Evolutionary conservation across 352 stramenopile species (phyloP), one percentile per base, ranked within the genome.

Genomic region (Thalassiosira mediterranea): DNA sequence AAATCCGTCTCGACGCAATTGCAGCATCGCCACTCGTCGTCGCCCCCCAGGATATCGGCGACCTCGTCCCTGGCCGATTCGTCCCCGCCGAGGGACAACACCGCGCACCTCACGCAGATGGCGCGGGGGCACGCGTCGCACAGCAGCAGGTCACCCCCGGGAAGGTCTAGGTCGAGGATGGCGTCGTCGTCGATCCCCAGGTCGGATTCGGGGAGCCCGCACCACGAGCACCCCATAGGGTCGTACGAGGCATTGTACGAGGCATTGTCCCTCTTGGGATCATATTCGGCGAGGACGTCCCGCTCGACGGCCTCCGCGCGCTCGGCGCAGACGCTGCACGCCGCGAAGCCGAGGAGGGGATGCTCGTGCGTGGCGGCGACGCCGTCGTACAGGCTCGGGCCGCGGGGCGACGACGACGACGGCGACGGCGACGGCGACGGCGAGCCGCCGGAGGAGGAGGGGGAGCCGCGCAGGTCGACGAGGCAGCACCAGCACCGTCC

Each of bases 271-370:
- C 21, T 59, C 28, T 29, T 46, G 2, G 7, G 5, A 29, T 59
- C 23, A 32, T 54, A 49, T 17, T 54, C 23, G 21, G 67, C 58
- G 8, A 76, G 21, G 11, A 69, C 57, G 11, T 75, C 44, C 0
- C 26, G 51, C 26, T 32, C 57, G 1, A 42, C 26, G 0, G 19
- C 3, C 40, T 86, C 77, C 0, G 77, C 60, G 4, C 47, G 42
- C 34, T 73, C 53, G 21, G 67, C 72, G 38, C 83, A 90, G 5
- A 83, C 60, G 26, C 46, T 66, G 59, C 83, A 90, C 1, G 81
- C 70, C 3, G 74, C 46, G 25, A 90, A 58, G 15, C 70, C 44
- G 2, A 90, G 63, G 0, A 82, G 47, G 8, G 83, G 83, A 62
- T 90, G 83, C 64, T 72, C 56, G 54, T 90, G 83, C 7, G 71